These are phyloP conservation scores for Chloris gayana DNA, from an alignment of 176 grass and related monocot species.

Conservation along the genomic window DNA sequence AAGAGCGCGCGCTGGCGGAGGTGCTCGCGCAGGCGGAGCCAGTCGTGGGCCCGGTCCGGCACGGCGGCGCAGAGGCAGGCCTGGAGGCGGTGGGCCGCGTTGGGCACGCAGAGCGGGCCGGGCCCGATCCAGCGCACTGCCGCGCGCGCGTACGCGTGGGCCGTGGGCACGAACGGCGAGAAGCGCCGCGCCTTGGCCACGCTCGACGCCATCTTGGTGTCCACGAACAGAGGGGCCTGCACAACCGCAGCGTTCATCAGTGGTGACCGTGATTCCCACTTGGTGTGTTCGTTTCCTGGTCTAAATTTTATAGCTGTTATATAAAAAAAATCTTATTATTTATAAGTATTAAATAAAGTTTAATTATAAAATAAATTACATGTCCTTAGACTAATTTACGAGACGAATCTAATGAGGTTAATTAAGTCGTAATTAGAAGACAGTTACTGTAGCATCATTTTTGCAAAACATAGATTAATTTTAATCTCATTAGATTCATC, in stretches of 20 bases:
- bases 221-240: slow-evolving; percentile 2
- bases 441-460: too few species aligned
- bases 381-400: too few species aligned
- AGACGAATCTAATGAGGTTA: too few species aligned
- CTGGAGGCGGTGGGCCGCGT: slow-evolving; percentile 50
- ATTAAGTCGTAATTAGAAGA: too few species aligned
- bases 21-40: slow-evolving; percentile 25
- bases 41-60: slow-evolving; percentile 46
- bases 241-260: not conserved
- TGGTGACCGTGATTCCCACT: too few species aligned
- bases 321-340: too few species aligned
- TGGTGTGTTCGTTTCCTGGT: too few species aligned
- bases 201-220: slow-evolving; percentile 26
- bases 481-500: too few species aligned
- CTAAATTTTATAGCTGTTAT: too few species aligned
- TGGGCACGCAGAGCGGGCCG: slow-evolving; percentile 50
- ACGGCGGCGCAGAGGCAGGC: slow-evolving; percentile 30
- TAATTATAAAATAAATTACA: too few species aligned
- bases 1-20: slow-evolving; percentile 32
- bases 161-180: slow-evolving; percentile 11
- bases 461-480: too few species aligned
- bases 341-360: too few species aligned
- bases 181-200: not conserved
- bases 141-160: slow-evolving; percentile 26
- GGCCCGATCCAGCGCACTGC: slow-evolving; percentile 4